Base-by-base conservation (phyloP, 345 rosid species). In the Pistacia integerrima region DNA sequence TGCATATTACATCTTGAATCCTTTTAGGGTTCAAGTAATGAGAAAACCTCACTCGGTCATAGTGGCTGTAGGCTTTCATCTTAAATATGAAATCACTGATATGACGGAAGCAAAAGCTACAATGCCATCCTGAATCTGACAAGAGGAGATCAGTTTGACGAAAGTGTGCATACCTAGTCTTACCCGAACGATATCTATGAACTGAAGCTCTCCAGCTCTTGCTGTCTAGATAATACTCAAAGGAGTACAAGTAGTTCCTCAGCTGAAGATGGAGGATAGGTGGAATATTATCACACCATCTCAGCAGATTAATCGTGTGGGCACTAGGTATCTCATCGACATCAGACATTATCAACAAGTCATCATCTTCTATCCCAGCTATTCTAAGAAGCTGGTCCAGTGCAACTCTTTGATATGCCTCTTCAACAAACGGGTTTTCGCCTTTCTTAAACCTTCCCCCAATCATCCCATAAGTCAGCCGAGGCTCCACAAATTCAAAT, bases 41-140 rank as follows among this genome's bases (percentile, higher is more conserved):
- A 80, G 92, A 69, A 81, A 95, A 95, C 72, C 98, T 87, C 68
- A 93, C 98, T 18, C 99, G 83, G 78, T 95, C 99, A 2, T 82
- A 80, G 82, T 95, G 99, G 76, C 98, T 95, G 73, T 95, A 95
- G 35, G 99, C 99, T 81, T 89, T 91, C 99, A 95, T 95, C 90
- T 95, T 95, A 86, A 95, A 95, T 51, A 90, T 62, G 70, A 95
- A 95, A 76, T 91, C 91, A 18, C 80, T 87, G 44, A 95, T 88
- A 78, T 66, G 78, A 57, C 98, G 91, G 81, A 95, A 95, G 77
- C 98, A 95, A 82, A 95, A 95, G 85, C 99, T 95, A 76, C 99
- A 95, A 80, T 93, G 99, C 98, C 98, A 94, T 12, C 98, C 98
- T 0, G 98, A 73, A 83, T 91, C 97, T 5, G 98, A 80, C 75